Evolutionary conservation across 1,284 basidiomycete genomes (phyloP), one percentile per base, ranked within the genome.

Genomic region (Hemileia vastatrix): DNA sequence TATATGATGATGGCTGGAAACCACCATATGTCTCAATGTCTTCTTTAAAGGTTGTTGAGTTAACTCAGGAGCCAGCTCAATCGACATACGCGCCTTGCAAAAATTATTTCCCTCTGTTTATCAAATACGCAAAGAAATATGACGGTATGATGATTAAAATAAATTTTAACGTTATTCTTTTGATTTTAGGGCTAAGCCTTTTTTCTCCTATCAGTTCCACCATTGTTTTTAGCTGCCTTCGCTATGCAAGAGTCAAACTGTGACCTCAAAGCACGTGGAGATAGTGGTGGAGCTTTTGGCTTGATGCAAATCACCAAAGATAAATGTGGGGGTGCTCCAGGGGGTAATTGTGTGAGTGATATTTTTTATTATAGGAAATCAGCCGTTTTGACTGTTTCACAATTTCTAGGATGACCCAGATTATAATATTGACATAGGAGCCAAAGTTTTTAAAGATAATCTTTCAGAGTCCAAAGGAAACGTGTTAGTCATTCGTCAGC

Each of bases 211-310:
- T 19, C 64, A 82, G 81, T 83, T 47, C 84, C 85, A 19, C 74
- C 87, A 2, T 87, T 90, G 72, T 77, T 93, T 67, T 76, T 92
- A 49, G 88, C 90, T 3, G 81, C 88, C 0, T 86, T 93, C 67
- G 88, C 89, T 36, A 86, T 93, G 84, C 84, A 86, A 74, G 86
- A 87, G 76, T 84, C 83, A 48, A 78, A 80, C 51, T 93, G 90
- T 79, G 83, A 86, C 67, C 81, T 84, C 1, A 64, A 77, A n/a
- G 82, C 81, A 4, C 79, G 83, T 51, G 90, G 90, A 62, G 86
- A 84, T 23, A 51, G 64, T 13, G 86, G 79, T 9, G 87, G 88
- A 57, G 90, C 91, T 73, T 83, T 86, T 68, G 90, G 89, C 49
- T 66, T 81, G 60, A 91, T 92, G 88, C 89, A 93, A 77, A 80